Evolutionary conservation across 345 rosid species (phyloP).

Genomic region (Moricandia arvensis): DNA sequence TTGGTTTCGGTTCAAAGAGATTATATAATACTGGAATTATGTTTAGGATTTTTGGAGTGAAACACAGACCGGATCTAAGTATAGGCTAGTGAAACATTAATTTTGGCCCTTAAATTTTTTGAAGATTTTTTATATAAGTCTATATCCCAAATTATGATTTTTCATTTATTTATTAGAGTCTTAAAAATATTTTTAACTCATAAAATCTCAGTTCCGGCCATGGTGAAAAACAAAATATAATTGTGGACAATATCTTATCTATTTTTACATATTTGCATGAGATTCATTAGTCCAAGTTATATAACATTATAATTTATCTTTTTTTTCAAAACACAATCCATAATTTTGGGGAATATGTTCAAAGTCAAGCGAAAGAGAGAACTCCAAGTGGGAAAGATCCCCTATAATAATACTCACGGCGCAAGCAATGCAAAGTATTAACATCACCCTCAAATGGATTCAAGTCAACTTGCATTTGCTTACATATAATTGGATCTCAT

Average conservation of each 20-base stretch:
- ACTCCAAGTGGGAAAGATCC: conserved; percentile 14
- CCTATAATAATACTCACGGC: conserved; percentile 11
- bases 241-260: neutral
- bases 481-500: conserved; percentile 16
- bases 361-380: neutral
- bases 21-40: neutral
- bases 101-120: no score
- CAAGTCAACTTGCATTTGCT: conserved; percentile 29
- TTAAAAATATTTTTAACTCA: no score
- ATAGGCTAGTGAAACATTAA: no score
- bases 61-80: no score
- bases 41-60: neutral
- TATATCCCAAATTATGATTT: no score
- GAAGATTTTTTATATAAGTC: no score
- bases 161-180: no score
- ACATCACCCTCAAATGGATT: conserved; percentile 22
- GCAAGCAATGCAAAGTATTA: conserved; percentile 27
- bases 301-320: neutral
- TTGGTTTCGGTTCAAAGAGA: neutral
- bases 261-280: neutral
- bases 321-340: conserved; percentile 10
- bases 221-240: no score
- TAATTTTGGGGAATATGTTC: conserved; percentile 17
- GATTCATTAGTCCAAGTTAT: neutral
- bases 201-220: no score